Conservation (phyloP, 75 land plant genomes). For the Pinus tabuliformis region DNA sequence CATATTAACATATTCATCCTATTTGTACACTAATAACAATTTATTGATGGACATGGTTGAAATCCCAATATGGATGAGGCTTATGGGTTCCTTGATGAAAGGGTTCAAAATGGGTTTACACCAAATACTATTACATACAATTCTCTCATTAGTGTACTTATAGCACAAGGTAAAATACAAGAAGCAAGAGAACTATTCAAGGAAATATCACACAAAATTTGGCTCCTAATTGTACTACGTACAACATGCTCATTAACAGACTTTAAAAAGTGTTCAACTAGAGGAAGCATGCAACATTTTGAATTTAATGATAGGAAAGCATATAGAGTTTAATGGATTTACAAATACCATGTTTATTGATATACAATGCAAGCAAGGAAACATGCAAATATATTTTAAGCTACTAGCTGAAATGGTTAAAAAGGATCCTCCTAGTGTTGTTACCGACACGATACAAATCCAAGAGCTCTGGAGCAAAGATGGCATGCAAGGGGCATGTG, state of each 20-base stretch:
- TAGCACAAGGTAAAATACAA: constrained; percentile 17
- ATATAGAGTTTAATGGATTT: constrained; percentile 20
- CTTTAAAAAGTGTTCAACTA: constrained; percentile 11
- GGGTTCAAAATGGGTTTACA: constrained; percentile 16
- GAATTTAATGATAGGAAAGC: constrained; percentile 6
- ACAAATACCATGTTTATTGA: constrained; percentile 30
- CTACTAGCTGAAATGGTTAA: constrained; percentile 16
- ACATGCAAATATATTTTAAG: constrained; percentile 11
- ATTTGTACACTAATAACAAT: no score
- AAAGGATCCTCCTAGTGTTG: constrained; percentile 14
- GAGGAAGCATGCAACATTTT: constrained; percentile 6
- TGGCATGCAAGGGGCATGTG: neutral
- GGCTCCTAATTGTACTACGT: neutral
- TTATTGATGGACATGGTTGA: no score
- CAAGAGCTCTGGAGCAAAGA: constrained; percentile 9
- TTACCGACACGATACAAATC: constrained; percentile 20
- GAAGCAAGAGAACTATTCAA: constrained; percentile 17
- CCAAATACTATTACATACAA: constrained; percentile 18
- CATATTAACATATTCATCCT: no score
- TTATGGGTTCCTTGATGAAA: no score
- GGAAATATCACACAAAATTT: constrained; percentile 14
- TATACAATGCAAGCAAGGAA: constrained; percentile 19
- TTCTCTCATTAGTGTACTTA: constrained; percentile 24
- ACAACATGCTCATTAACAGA: constrained; percentile 14
- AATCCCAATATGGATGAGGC: no score